Conservation (phyloP, 306 rosid genomes). For the Vigna angularis region DNA sequence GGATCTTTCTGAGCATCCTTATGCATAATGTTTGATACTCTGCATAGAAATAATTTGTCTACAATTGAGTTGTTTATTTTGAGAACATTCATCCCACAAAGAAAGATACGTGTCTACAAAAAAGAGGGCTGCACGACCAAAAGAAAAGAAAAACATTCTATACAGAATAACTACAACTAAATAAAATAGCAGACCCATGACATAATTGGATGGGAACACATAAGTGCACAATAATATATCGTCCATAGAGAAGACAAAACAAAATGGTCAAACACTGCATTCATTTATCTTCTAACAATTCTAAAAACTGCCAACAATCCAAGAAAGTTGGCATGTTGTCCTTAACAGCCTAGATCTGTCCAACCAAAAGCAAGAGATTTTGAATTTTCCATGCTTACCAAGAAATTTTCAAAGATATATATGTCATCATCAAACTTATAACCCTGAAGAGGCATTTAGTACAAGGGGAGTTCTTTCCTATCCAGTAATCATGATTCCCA, state of each 20-base stretch:
- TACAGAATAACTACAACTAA: constrained; percentile 31
- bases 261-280: constrained; percentile 2
- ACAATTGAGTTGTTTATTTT: constrained; percentile 29
- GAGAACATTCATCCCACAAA: constrained; percentile 31
- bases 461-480: too few relatives aligned
- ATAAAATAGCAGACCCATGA: constrained; percentile 13
- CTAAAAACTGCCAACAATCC: background rate
- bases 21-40: constrained; percentile 76
- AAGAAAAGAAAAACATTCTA: constrained; percentile 6
- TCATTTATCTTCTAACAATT: constrained; percentile 16
- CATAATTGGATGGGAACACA: background rate
- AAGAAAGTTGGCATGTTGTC: constrained; percentile 11
- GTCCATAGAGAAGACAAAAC: constrained; percentile 8
- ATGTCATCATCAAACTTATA: constrained; percentile 17
- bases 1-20: constrained; percentile 85
- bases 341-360: constrained; percentile 8
- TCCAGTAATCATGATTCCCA: too few relatives aligned
- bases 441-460: background rate
- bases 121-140: background rate
- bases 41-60: constrained; percentile 50
- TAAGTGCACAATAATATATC: background rate
- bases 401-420: constrained; percentile 3
- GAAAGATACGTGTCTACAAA: constrained; percentile 12
- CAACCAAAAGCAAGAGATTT: background rate
- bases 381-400: background rate